Evolutionary conservation across 352 stramenopile species (phyloP), one percentile per base, ranked within the genome.

Genomic region (Phytopythium helicoides): DNA sequence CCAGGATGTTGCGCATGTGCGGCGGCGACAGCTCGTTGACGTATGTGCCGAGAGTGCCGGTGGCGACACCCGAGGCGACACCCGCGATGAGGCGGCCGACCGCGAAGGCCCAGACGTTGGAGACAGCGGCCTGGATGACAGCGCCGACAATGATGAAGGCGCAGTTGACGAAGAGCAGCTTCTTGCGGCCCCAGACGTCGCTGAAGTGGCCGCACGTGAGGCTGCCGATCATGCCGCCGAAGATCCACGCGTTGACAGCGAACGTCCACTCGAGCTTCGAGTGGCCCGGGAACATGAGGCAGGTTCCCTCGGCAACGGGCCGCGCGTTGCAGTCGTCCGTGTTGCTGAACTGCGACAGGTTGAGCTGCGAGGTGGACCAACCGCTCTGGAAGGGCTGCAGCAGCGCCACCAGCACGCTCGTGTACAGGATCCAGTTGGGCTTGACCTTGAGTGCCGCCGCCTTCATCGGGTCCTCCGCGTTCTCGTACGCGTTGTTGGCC

Each of bases 171-270:
- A n/a, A n/a, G n/a, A n/a, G n/a, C n/a, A n/a, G 48, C 37, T 58
- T 57, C 50, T 60, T 65, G 31, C 67, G 67, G 25, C 63, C 63
- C 21, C 58, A 58, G 16, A 55, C 11, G 37, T 76, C 60, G 35
- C 58, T 58, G 48, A 71, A 83, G 15, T 31, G 42, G 3, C 69
- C 66, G 45, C 67, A 76, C 6, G 47, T 45, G 16, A 88, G 55
- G 45, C 61, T 63, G 9, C 77, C 77, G 52, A 84, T 18, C 65
- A 82, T 82, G 10, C 65, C 78, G 11, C 73, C 75, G 45, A 83
- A 55, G 52, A 87, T 71, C 75, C 75, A 87, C 18, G 62, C 62
- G 54, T 85, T 83, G 37, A 65, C 63, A 36, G n/a, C n/a, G n/a
- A n/a, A n/a, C n/a, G n/a, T n/a, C n/a, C n/a, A n/a, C n/a, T n/a